Conservation (phyloP, 306 rosid genomes). For the Quercus gilva region DNA sequence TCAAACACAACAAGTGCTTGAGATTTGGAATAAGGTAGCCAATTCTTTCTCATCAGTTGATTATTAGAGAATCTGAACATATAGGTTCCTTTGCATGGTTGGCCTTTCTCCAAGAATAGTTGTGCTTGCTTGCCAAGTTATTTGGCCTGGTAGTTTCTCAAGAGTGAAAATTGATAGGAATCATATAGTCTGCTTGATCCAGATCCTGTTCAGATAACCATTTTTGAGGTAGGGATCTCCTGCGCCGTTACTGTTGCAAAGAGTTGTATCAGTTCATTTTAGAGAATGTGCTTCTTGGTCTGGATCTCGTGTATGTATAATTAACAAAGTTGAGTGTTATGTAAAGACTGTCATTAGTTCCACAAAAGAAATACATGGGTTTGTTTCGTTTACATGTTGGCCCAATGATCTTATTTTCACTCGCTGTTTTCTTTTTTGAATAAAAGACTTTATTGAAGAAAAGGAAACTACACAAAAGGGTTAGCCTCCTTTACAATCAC, state of each 20-base stretch:
- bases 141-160: conserved; percentile 15
- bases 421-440: neutral
- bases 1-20: conserved; percentile 84
- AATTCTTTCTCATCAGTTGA: conserved; percentile 9
- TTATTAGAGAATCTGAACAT: conserved; percentile 21
- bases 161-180: conserved; percentile 15
- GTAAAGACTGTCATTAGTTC: conserved; percentile 30
- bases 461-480: too few species aligned
- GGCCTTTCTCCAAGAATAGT: conserved; percentile 11
- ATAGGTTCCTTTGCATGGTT: conserved; percentile 25
- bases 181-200: conserved; percentile 24
- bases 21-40: conserved; percentile 69
- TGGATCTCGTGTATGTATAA: conserved; percentile 33
- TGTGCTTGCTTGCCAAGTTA: conserved; percentile 22
- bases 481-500: too few species aligned
- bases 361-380: conserved; percentile 20
- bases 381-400: neutral
- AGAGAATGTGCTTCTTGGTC: conserved; percentile 33
- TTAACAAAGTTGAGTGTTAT: conserved; percentile 24
- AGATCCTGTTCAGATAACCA: conserved; percentile 32
- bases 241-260: neutral
- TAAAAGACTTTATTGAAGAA: too few species aligned
- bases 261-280: neutral
- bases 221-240: conserved; percentile 23
- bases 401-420: neutral